Base-by-base conservation (phyloP, 495 filamentous ascomycete species). In the Penicillium lagena region DNA sequence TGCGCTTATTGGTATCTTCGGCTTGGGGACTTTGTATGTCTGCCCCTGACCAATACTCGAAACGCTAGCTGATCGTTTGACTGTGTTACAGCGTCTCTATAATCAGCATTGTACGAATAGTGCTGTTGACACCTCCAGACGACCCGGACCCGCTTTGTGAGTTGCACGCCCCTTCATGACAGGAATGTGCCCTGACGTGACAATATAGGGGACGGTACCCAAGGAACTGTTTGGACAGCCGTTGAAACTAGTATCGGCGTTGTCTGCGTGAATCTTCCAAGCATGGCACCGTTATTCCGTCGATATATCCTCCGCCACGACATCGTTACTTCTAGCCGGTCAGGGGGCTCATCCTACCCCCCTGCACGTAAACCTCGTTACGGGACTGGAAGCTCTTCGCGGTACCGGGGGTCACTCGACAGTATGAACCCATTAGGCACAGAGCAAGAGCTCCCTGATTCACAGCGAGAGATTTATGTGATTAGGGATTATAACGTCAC, bases 1-100 rank as follows among this genome's bases (percentile, higher is more conserved):
- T 9, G 38, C 51, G 2, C 50, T 59, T 7, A 50, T 42, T 2
- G 47, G 46, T 9, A 53, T 66, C 15, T 62, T 66, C 39, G 34
- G 9, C 5, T n/a, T 33, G 31, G 31, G 31, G 31, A 33, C 31
- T 9, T 33, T 33, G 31, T 33, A 33, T 9, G 31, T 33, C 5
- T 33, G 5, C 31, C n/a, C n/a, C 31, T 33, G 31, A 9, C n/a
- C n/a, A 9, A 9, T n/a, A 33, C 31, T 33, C 15, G 15, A 17
- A 33, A 33, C 31, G 5, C 9, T 33, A n/a, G 31, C 31, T 33
- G 5, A 33, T n/a, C 5, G 5, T 33, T 33, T 33, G 9, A 33
- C 31, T 17, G 15, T 17, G 15, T 17, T 17, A 17, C 9, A 33
- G 31, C 31, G 31, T 33, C 31, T 33, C 31, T n/a, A 9, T 33